phyloP scores from a whole-genome alignment of 306 rosid species.

The Citrullus colocynthis region DNA sequence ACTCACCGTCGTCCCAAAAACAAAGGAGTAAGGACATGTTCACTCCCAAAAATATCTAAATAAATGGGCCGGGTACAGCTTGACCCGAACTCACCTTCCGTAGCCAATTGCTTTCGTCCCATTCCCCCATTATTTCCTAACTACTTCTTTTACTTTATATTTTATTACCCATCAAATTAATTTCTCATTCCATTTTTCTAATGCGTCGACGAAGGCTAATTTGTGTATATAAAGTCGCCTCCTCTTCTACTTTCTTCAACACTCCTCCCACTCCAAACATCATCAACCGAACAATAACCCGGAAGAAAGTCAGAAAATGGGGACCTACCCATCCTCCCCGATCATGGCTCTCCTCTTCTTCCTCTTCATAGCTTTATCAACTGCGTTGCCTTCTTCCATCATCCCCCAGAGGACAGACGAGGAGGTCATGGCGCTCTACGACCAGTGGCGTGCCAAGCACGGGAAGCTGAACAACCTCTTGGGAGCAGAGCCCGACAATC shows the following conservation, averaged over 20 bases:
- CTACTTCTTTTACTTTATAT: neutral
- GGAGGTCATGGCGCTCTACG: constrained; percentile 49
- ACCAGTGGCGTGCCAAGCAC: constrained; percentile 58
- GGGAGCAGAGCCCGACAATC: constrained; percentile 55
- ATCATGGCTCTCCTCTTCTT: constrained; percentile 22
- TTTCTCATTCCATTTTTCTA: neutral
- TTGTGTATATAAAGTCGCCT: constrained; percentile 22
- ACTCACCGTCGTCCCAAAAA: neutral
- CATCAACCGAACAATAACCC: neutral
- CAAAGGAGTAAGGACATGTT: neutral
- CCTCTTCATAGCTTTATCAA: constrained; percentile 23
- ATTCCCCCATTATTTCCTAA: neutral
- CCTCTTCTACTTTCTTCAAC: neutral
- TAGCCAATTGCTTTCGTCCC: neutral
- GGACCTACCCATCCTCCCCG: constrained; percentile 19
- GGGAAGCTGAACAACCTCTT: constrained; percentile 46
- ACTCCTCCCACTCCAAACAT: neutral
- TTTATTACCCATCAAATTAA: neutral
- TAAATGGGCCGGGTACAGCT: neutral
- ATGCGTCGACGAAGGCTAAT: neutral
- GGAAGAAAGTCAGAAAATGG: constrained; percentile 24
- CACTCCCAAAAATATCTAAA: neutral
- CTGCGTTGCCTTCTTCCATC: constrained; percentile 66
- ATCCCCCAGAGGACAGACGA: constrained; percentile 40
- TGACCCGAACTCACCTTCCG: neutral